Evolutionary conservation across 441 rosid genomes (phyloP).

Genomic region (Croton laevigatus): DNA sequence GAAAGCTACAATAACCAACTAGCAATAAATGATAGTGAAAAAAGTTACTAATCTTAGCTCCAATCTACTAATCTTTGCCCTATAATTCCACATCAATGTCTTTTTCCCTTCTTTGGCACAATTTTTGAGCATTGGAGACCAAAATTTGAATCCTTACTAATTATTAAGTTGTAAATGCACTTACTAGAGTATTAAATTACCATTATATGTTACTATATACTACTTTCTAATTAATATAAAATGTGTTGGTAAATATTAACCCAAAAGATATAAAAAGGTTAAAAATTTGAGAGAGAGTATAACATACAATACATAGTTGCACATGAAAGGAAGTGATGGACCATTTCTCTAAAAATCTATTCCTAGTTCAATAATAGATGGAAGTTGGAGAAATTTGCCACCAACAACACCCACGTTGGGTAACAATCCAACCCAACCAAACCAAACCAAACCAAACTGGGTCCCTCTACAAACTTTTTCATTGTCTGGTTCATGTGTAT

Average conservation of each 20-base stretch:
- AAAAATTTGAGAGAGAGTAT: no score
- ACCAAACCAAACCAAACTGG: constrained; percentile 34
- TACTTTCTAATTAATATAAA: no score
- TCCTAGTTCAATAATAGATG: constrained; percentile 29
- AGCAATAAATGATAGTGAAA: constrained; percentile 14
- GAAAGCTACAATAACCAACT: constrained; percentile 16
- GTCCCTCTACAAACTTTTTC: constrained; percentile 30
- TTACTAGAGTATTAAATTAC: no score
- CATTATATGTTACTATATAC: no score
- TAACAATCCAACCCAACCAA: no score
- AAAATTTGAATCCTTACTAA: no score
- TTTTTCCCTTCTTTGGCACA: constrained; percentile 5
- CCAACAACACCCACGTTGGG: constrained; percentile 28
- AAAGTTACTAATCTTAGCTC: background rate
- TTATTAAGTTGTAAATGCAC: no score
- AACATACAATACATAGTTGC: background rate
- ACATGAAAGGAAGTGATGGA: constrained; percentile 37
- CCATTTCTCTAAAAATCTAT: constrained; percentile 29
- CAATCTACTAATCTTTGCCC: no score
- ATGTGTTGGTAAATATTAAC: no score
- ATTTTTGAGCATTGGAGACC: no score
- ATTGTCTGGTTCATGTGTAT: no score
- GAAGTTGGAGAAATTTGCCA: constrained; percentile 35
- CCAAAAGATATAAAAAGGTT: no score
- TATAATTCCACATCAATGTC: constrained; percentile 21